Percentiles rank a stretch among this genome's conserved stretches.
Evolutionary conservation across 768 basidiomycete species (phyloP).

Genomic region (Boletus rubroflammeus): DNA sequence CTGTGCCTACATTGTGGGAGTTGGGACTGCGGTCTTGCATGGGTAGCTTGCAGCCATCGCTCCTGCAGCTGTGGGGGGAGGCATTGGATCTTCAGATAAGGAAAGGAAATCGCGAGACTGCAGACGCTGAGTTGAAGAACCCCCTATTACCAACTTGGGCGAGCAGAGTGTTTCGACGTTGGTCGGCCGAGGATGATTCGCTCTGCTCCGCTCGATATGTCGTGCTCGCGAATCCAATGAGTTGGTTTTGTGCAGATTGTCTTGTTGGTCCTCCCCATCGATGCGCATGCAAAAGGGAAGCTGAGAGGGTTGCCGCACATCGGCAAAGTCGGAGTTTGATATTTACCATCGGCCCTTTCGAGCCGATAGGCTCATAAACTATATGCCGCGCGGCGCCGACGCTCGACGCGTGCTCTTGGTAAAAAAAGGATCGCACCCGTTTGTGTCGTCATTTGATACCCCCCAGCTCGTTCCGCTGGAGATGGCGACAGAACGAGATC

Average conservation of each 20-base stretch:
- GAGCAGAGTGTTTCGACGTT: background rate
- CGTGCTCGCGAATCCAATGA: background rate
- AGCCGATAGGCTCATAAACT: background rate
- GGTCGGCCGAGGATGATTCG: background rate
- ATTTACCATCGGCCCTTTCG: background rate
- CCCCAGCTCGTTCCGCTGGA: background rate
- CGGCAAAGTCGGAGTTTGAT: conserved; percentile 1
- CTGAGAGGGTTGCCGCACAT: background rate
- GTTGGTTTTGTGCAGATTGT: background rate
- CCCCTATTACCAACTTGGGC: background rate
- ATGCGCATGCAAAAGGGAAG: background rate
- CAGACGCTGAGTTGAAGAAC: background rate
- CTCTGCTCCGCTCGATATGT: background rate
- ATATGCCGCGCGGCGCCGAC: background rate
- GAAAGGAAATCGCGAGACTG: background rate
- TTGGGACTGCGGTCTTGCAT: background rate
- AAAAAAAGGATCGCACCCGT: background rate
- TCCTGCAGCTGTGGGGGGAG: background rate
- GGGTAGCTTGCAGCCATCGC: background rate
- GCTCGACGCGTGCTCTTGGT: background rate
- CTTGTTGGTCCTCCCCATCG: background rate
- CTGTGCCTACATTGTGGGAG: background rate
- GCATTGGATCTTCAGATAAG: background rate
- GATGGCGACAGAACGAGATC: conserved; percentile 34
- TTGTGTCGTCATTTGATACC: background rate